Percentiles rank a stretch among this genome's conserved stretches.
Evolutionary conservation across 805 yeast species (phyloP).

Genomic region (Candida takata): DNA sequence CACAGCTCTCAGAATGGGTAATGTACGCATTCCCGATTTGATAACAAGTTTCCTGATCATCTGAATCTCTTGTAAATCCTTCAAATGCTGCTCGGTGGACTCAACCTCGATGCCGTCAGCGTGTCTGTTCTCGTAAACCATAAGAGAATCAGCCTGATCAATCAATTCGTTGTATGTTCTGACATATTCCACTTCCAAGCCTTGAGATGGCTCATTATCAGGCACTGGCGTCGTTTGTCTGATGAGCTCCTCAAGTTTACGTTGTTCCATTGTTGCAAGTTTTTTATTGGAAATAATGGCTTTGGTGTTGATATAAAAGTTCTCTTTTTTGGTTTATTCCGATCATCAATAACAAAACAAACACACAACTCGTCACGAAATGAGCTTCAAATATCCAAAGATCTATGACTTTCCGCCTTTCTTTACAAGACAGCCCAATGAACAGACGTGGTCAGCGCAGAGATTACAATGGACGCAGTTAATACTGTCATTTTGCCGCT

Average conservation of each 20-base stretch:
- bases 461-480: conserved; percentile 69
- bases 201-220: not conserved
- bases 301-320: not conserved
- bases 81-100: conserved; percentile 5
- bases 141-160: conserved; percentile 7
- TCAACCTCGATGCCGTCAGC: conserved; percentile 2
- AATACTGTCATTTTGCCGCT: conserved; percentile 53
- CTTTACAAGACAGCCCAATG: conserved; percentile 83
- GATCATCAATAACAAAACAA: too few species aligned
- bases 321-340: too few species aligned
- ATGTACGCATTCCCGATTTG: conserved; percentile 14
- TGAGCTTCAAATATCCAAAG: conserved; percentile 12
- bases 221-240: conserved; percentile 1
- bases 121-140: conserved; percentile 7
- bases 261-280: not conserved
- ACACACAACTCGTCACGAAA: too few species aligned
- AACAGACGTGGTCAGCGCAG: conserved; percentile 71
- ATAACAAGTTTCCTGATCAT: conserved; percentile 12
- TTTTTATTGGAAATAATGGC: too few species aligned
- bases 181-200: conserved; percentile 11
- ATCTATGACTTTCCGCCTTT: conserved; percentile 72
- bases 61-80: conserved; percentile 7
- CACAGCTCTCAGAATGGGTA: conserved; percentile 18
- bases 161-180: conserved; percentile 9
- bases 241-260: not conserved